Percentiles rank a stretch among this genome's conserved stretches.
phyloP scores from a whole-genome alignment of 169 alveolate species.

The Plasmodium yoelii region DNA sequence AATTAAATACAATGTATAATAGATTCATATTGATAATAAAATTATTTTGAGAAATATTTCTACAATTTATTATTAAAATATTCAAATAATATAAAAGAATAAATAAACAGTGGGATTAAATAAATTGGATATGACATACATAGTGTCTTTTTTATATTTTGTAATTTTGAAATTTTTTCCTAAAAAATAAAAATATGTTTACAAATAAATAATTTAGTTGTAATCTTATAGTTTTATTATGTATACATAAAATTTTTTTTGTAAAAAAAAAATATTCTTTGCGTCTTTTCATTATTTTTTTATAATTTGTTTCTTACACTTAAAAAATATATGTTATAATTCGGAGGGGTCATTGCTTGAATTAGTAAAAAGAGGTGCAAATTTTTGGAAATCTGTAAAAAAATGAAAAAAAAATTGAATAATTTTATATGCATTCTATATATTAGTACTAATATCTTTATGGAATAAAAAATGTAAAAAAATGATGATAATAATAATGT shows the following conservation, averaged over 20 bases:
- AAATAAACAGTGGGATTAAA: conserved; percentile 36
- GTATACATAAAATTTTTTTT: neutral
- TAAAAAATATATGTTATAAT: conserved; percentile 29
- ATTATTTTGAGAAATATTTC: too few species aligned
- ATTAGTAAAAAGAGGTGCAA: conserved; percentile 31
- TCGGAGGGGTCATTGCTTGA: conserved; percentile 75
- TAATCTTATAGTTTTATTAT: neutral
- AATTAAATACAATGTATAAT: too few species aligned
- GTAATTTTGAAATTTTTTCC: conserved; percentile 10
- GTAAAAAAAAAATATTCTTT: neutral
- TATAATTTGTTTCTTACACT: conserved; percentile 28
- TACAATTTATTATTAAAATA: conserved; percentile 16
- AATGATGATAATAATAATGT: too few species aligned
- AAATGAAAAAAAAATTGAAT: conserved; percentile 2
- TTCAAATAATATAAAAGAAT: conserved; percentile 15
- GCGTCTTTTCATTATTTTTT: neutral
- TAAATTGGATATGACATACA: conserved; percentile 34
- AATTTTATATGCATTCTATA: neutral
- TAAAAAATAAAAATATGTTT: neutral
- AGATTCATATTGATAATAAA: too few species aligned
- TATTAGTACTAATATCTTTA: too few species aligned
- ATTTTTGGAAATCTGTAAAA: conserved; percentile 25
- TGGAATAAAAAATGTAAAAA: neutral
- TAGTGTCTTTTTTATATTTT: conserved; percentile 8
- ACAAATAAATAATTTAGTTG: neutral